Evolutionary conservation across 2,329 filamentous ascomycete species (phyloP), one percentile per base, ranked within the genome.

Genomic region (Plenodomus lindquistii): DNA sequence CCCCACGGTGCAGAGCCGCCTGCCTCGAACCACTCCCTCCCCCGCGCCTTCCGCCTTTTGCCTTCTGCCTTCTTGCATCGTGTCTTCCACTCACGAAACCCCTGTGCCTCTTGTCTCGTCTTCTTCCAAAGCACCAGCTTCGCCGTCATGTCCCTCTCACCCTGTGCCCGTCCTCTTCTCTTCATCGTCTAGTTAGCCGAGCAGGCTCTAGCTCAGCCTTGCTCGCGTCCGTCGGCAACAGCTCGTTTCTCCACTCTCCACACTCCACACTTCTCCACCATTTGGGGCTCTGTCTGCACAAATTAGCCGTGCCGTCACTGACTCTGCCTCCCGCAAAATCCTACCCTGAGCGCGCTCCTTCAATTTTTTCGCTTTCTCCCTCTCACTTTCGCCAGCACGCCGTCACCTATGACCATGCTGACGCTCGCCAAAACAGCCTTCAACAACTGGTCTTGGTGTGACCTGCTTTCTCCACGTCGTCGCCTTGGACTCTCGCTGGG

Each of bases 1-100:
- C 54, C 54, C 44, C 53, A 59, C 60, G 55, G 59, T 55, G 63
- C 69, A 71, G 69, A 71, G 69, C 67, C 67, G 66, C 66, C 27
- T 31, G 27, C 27, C 27, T 31, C 27, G 27, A 31, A 31, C 27
- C 27, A 31, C 27, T 24, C 22, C 22, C 5, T 10, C 15, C 27
- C 27, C 27, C 6, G 11, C 27, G 27, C 27, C 27, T 13, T n/a
- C n/a, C n/a, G n/a, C n/a, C n/a, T n/a, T n/a, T 47, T 42, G 46
- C 29, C 48, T 31, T 46, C 40, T 42, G 51, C 44, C 45, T 50
- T 37, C 40, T 50, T 46, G 52, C 41, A 47, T 46, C 48, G 19
- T 22, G n/a, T 40, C 36, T 31, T 41, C 42, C 37, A 27, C 37
- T 37, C 40, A 42, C 39, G 45, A 50, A 46, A 35, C 52, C 51